Conservation (phyloP, 2,329 filamentous ascomycete species). For the Aspergillus terreus region DNA sequence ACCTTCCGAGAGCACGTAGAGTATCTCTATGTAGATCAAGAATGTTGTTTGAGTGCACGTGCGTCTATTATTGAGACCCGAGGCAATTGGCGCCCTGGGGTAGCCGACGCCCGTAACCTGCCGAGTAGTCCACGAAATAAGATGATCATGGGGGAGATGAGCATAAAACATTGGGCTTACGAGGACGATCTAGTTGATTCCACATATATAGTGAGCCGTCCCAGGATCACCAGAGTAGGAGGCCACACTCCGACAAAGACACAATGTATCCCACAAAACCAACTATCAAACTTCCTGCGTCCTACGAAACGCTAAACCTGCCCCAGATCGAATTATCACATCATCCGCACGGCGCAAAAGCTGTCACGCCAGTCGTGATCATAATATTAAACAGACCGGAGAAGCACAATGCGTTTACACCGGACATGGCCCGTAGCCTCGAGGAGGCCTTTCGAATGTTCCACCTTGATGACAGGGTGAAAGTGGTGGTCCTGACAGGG, state of each 20-base stretch:
- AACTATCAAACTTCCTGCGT: conserved; percentile 24
- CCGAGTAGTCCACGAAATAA: too few species aligned
- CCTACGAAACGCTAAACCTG: conserved; percentile 33
- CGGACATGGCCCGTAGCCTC: conserved; percentile 48
- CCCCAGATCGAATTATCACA: conserved; percentile 36
- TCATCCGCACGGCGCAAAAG: conserved; percentile 43
- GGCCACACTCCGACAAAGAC: neutral
- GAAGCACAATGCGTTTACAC: conserved; percentile 59
- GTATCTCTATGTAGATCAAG: too few species aligned
- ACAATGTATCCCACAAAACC: conserved; percentile 2
- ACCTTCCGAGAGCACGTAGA: too few species aligned
- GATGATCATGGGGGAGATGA: too few species aligned
- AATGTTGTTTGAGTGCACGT: too few species aligned
- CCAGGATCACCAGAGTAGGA: neutral
- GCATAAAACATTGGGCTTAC: too few species aligned
- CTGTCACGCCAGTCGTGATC: conserved; percentile 46
- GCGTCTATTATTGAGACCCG: too few species aligned
- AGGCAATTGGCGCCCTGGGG: too few species aligned
- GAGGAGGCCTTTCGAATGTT: conserved; percentile 33
- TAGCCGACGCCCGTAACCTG: too few species aligned
- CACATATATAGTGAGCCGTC: neutral
- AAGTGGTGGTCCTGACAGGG: conserved; percentile 54
- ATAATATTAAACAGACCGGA: conserved; percentile 53
- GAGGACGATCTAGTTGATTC: too few species aligned
- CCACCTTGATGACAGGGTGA: conserved; percentile 53